These are phyloP conservation scores for Gracilaria vermiculophylla DNA, from an alignment of 23 red algal genomes.

Conservation along the genomic window DNA sequence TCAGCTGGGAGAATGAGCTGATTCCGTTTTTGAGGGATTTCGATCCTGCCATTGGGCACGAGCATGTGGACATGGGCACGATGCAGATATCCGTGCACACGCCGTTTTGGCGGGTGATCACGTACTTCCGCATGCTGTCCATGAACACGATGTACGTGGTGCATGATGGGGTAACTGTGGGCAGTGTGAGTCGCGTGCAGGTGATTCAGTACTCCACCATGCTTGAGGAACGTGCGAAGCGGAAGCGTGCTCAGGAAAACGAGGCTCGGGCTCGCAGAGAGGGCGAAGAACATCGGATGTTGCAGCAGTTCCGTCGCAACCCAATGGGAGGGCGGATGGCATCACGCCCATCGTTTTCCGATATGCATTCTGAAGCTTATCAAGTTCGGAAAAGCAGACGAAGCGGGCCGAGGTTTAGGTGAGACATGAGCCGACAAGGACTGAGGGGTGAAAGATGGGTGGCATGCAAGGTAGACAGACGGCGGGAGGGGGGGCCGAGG, in stretches of 20 bases:
- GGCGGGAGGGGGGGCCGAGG: no score
- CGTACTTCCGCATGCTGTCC: conserved; percentile 66
- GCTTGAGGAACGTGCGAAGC: conserved; percentile 44
- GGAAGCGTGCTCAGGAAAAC: conserved; percentile 1
- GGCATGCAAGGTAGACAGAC: neutral
- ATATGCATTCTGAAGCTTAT: neutral
- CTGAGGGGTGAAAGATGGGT: neutral
- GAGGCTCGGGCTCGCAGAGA: neutral
- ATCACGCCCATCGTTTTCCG: neutral
- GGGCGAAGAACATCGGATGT: neutral
- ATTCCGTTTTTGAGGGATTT: conserved; percentile 54
- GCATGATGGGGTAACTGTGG: conserved; percentile 47
- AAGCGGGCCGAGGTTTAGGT: neutral
- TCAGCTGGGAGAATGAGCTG: conserved; percentile 23
- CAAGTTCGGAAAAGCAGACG: neutral
- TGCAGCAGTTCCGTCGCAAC: conserved; percentile 18
- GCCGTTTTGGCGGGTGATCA: conserved; percentile 59
- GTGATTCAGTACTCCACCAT: conserved; percentile 53
- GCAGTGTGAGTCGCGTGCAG: conserved; percentile 49
- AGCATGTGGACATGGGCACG: conserved; percentile 62
- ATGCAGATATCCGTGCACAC: conserved; percentile 40
- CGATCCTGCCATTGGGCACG: conserved; percentile 36
- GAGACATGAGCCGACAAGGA: neutral
- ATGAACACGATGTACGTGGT: conserved; percentile 68
- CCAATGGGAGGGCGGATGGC: neutral